phyloP scores from a whole-genome alignment of 495 filamentous ascomycete species.

The Umbilicaria muhlenbergii region DNA sequence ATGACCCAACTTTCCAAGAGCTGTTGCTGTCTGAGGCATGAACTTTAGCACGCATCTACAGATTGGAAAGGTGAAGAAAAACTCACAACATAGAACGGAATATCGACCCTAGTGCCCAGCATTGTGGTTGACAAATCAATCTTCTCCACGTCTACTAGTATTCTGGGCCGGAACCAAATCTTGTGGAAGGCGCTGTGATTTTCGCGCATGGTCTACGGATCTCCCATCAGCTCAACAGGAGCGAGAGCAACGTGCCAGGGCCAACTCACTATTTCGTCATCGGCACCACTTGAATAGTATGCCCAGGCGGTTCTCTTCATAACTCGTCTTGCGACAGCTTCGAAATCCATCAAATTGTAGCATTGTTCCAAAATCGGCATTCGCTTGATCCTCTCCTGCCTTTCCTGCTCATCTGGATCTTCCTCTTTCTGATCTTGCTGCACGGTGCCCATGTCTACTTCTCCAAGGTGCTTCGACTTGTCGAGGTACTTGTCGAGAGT shows the following conservation, averaged over 20 bases:
- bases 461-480: slow-evolving; percentile 73
- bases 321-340: slow-evolving; percentile 67
- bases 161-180: slow-evolving; percentile 86
- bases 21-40: slow-evolving; percentile 49
- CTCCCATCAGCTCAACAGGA: not conserved
- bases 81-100: slow-evolving; percentile 63
- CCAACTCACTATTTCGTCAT: slow-evolving; percentile 83
- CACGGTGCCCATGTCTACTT: slow-evolving; percentile 81
- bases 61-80: too few relatives aligned
- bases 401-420: slow-evolving; percentile 62
- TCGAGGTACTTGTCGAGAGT: slow-evolving; percentile 62
- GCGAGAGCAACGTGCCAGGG: not conserved
- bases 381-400: slow-evolving; percentile 54
- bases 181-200: slow-evolving; percentile 94
- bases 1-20: slow-evolving; percentile 80
- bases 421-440: slow-evolving; percentile 49
- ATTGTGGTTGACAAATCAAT: slow-evolving; percentile 79
- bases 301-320: slow-evolving; percentile 96
- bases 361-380: slow-evolving; percentile 81
- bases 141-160: slow-evolving; percentile 74
- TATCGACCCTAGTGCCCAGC: slow-evolving; percentile 68
- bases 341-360: slow-evolving; percentile 92
- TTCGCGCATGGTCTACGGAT: slow-evolving; percentile 78
- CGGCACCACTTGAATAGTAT: slow-evolving; percentile 89
- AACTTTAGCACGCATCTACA: too few relatives aligned